A percentile compares a stretch with the other conserved stretches of the same genome.
Conservation (phyloP, 2,329 filamentous ascomycete species). For the Fusarium verticillioides region DNA sequence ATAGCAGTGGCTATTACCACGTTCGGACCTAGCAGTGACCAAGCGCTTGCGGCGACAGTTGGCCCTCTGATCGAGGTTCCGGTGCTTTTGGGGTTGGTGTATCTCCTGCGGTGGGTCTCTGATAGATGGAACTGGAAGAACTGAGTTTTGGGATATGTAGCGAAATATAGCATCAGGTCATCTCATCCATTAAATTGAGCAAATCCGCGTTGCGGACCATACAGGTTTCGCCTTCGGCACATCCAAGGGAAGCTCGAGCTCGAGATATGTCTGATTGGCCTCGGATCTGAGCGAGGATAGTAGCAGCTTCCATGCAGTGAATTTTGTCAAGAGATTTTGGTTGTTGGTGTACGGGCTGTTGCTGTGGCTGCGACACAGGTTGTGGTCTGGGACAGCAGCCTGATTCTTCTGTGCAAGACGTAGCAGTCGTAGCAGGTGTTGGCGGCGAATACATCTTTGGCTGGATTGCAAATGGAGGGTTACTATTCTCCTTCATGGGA, state of each 20-base stretch:
- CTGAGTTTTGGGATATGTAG: background rate
- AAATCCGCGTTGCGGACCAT: slow-evolving; percentile 51
- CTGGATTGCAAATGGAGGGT: background rate
- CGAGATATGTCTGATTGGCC: slow-evolving; percentile 45
- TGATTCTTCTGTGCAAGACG: background rate
- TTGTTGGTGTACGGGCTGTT: background rate
- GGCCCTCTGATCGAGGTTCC: slow-evolving; percentile 90
- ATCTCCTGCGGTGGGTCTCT: slow-evolving; percentile 72
- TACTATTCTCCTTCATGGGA: background rate
- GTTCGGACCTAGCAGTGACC: slow-evolving; percentile 80
- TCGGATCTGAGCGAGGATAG: slow-evolving; percentile 54
- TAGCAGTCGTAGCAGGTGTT: background rate
- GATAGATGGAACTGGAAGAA: slow-evolving; percentile 55
- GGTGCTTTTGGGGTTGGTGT: slow-evolving; percentile 80
- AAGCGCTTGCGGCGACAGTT: slow-evolving; percentile 85
- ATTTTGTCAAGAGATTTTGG: slow-evolving; percentile 33
- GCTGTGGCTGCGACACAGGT: background rate
- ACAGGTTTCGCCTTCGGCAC: slow-evolving; percentile 41
- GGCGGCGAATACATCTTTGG: background rate
- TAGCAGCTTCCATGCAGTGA: slow-evolving; percentile 44
- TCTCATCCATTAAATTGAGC: slow-evolving; percentile 49
- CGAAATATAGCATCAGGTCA: slow-evolving; percentile 15
- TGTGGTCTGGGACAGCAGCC: slow-evolving; percentile 14
- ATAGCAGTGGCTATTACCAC: slow-evolving; percentile 88
- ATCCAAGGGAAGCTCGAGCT: slow-evolving; percentile 48